A percentile compares a stretch with the other conserved stretches of the same genome.
phyloP scores from a whole-genome alignment of 2,329 filamentous ascomycete species.

The Fonsecaea monophora region DNA sequence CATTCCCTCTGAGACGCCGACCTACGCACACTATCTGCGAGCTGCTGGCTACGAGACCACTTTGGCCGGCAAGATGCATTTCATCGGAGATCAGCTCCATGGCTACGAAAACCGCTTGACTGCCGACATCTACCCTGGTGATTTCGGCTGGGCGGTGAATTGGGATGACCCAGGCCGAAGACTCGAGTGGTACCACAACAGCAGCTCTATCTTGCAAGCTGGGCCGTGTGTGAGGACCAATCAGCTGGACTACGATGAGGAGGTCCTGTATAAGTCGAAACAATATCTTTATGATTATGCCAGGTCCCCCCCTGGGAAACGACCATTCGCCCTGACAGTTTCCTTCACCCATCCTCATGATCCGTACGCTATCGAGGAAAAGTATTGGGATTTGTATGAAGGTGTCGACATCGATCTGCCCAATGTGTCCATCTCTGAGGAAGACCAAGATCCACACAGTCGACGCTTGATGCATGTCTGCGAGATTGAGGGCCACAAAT shows the following conservation, averaged over 20 bases:
- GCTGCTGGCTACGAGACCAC: slow-evolving; percentile 86
- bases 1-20: slow-evolving; percentile 82
- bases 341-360: slow-evolving; percentile 95
- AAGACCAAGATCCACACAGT: slow-evolving; percentile 85
- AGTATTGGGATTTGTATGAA: slow-evolving; percentile 93
- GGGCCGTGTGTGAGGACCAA: slow-evolving; percentile 89
- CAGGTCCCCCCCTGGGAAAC: slow-evolving; percentile 71
- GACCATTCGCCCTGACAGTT: slow-evolving; percentile 87
- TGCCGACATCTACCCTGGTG: slow-evolving; percentile 93
- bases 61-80: slow-evolving; percentile 96
- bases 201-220: slow-evolving; percentile 88
- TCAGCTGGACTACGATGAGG: slow-evolving; percentile 94
- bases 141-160: slow-evolving; percentile 93
- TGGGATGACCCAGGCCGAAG: slow-evolving; percentile 84
- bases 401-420: slow-evolving; percentile 85
- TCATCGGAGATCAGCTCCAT: slow-evolving; percentile 91
- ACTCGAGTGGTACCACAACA: slow-evolving; percentile 96
- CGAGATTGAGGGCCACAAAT: slow-evolving; percentile 82
- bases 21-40: slow-evolving; percentile 90
- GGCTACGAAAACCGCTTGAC: slow-evolving; percentile 92
- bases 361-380: slow-evolving; percentile 89
- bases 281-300: slow-evolving; percentile 93
- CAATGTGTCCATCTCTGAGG: slow-evolving; percentile 72
- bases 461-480: slow-evolving; percentile 84
- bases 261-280: slow-evolving; percentile 89